Percentiles rank a stretch among this genome's conserved stretches.
phyloP scores from a whole-genome alignment of 2,329 filamentous ascomycete genomes.

The Aspergillus sp. region DNA sequence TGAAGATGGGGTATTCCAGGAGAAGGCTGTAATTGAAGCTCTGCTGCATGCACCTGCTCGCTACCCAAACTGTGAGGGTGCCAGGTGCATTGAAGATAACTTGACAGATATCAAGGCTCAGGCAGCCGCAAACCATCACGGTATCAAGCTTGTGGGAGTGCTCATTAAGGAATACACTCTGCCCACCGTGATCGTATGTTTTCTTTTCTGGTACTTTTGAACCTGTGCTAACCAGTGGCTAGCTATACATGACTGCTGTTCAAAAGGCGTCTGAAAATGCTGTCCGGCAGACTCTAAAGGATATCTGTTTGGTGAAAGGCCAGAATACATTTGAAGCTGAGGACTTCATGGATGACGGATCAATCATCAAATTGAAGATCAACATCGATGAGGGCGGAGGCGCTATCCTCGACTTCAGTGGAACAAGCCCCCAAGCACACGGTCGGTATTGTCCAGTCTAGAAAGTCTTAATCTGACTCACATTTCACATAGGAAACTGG shows the following conservation, averaged over 20 bases:
- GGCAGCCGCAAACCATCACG: conserved; percentile 78
- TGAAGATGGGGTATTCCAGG: conserved; percentile 59
- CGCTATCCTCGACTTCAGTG: conserved; percentile 72
- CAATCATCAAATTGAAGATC: conserved; percentile 70
- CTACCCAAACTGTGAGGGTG: conserved; percentile 71
- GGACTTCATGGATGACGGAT: conserved; percentile 82
- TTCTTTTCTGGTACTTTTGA: conserved; percentile 36
- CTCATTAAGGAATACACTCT: no score
- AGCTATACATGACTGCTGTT: conserved; percentile 77
- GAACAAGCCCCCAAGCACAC: conserved; percentile 47
- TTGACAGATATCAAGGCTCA: conserved; percentile 81
- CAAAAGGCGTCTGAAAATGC: conserved; percentile 73
- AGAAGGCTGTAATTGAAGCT: conserved; percentile 66
- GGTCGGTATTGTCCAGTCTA: no score
- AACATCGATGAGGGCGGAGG: conserved; percentile 71
- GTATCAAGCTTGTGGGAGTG: conserved; percentile 67
- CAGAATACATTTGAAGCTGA: no score
- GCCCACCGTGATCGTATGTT: no score
- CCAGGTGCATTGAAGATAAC: conserved; percentile 73
- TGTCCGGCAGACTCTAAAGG: conserved; percentile 68
- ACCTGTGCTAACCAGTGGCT: conserved; percentile 44
- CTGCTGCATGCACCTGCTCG: conserved; percentile 69
- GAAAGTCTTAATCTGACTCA: no score
- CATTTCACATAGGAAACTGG: no score
- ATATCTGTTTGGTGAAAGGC: conserved; percentile 18